Conservation (phyloP, 2,329 filamentous ascomycete species). For the Lachnellula hyalina region DNA sequence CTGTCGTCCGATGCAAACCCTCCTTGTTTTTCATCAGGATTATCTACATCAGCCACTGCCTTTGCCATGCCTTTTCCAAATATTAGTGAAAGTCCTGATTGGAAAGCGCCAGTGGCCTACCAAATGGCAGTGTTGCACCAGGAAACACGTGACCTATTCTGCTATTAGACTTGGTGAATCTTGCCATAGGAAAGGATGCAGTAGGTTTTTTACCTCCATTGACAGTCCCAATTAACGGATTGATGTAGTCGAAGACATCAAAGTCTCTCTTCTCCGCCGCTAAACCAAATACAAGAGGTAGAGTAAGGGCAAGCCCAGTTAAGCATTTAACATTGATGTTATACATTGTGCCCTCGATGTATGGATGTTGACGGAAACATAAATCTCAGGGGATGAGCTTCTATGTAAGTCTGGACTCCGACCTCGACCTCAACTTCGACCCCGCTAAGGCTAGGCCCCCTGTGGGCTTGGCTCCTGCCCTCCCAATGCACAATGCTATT, state of each 20-base stretch:
- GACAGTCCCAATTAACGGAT: slow-evolving; percentile 50
- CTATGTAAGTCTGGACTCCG: not conserved
- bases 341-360: not conserved
- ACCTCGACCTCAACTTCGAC: too few relatives aligned
- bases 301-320: not conserved
- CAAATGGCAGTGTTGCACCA: slow-evolving; percentile 49
- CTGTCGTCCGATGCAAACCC: slow-evolving; percentile 48
- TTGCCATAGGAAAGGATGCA: not conserved
- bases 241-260: slow-evolving; percentile 37
- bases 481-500: too few relatives aligned
- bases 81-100: not conserved
- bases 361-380: not conserved
- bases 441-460: too few relatives aligned
- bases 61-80: slow-evolving; percentile 37
- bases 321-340: not conserved
- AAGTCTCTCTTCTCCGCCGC: slow-evolving; percentile 10
- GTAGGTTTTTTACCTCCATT: slow-evolving; percentile 39
- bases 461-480: too few relatives aligned
- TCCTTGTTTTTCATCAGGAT: slow-evolving; percentile 46
- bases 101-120: slow-evolving; percentile 18
- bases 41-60: slow-evolving; percentile 48
- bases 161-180: not conserved
- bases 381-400: not conserved
- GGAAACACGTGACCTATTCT: slow-evolving; percentile 46
- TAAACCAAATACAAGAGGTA: not conserved